Evolutionary conservation across 495 filamentous ascomycete genomes (phyloP).

Genomic region (Mytilinidion resinicola): DNA sequence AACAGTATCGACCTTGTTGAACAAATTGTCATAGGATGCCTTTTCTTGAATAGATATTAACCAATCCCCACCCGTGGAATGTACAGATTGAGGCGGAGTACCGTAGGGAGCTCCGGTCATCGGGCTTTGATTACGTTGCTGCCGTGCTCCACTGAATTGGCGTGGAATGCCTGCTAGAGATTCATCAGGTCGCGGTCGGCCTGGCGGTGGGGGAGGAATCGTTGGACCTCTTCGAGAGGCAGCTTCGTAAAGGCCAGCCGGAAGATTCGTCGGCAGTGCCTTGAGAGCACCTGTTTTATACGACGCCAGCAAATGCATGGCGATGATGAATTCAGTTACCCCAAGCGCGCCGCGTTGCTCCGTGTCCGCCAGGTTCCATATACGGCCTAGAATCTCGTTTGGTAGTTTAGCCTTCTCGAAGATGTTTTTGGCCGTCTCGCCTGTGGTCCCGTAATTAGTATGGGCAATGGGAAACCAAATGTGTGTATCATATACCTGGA

Average conservation of each 20-base stretch:
- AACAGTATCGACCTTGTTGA: conserved; percentile 69
- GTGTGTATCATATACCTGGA: conserved; percentile 47
- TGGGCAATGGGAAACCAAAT: not conserved
- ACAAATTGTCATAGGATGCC: conserved; percentile 74
- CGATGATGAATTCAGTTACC: conserved; percentile 89
- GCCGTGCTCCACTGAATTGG: conserved; percentile 62
- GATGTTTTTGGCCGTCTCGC: conserved; percentile 84
- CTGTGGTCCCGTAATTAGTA: conserved; percentile 31
- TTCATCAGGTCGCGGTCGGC: conserved; percentile 14
- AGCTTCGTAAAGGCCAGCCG: conserved; percentile 84
- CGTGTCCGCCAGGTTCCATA: conserved; percentile 91
- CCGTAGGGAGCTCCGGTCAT: conserved; percentile 55
- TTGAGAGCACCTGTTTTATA: conserved; percentile 76
- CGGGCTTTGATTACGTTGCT: conserved; percentile 63
- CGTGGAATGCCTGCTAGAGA: conserved; percentile 50
- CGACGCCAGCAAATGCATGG: conserved; percentile 93
- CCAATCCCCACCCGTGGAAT: conserved; percentile 70
- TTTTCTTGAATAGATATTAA: conserved; percentile 77
- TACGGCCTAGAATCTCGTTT: conserved; percentile 82
- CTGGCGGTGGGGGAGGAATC: conserved; percentile 40
- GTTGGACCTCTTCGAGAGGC: conserved; percentile 62
- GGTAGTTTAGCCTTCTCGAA: conserved; percentile 88
- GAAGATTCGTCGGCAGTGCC: conserved; percentile 72
- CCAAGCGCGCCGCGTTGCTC: conserved; percentile 87
- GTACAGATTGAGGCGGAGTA: conserved; percentile 48